Conservation (phyloP, 441 rosid species). For the Adansonia rubrostipa region DNA sequence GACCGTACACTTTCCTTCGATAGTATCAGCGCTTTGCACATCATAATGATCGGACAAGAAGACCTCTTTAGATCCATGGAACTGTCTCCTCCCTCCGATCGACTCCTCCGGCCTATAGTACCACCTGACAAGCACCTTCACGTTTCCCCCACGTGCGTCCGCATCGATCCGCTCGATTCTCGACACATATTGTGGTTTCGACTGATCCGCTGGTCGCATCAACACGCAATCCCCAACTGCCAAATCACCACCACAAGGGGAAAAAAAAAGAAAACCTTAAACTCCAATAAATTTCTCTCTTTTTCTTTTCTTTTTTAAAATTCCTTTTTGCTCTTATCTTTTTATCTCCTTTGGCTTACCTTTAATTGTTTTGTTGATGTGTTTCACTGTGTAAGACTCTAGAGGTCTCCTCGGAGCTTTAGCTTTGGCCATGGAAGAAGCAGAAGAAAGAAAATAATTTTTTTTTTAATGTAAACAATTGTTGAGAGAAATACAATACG, state of each 20-base stretch:
- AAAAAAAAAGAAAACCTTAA: background rate
- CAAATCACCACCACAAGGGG: background rate
- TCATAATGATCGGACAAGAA: background rate
- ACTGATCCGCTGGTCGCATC: background rate
- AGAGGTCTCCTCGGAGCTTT: background rate
- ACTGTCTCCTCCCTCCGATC: background rate
- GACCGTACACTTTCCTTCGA: background rate
- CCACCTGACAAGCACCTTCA: background rate
- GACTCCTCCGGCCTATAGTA: too few relatives aligned
- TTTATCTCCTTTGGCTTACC: background rate
- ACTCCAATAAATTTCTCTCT: too few relatives aligned
- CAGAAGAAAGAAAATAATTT: too few relatives aligned
- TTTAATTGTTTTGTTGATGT: background rate
- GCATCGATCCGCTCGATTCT: background rate
- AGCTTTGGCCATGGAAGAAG: background rate
- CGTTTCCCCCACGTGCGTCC: background rate
- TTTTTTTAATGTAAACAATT: background rate
- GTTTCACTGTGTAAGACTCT: background rate
- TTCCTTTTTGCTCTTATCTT: too few relatives aligned
- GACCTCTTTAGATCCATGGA: background rate
- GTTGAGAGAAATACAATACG: slow-evolving; percentile 29
- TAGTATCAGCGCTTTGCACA: background rate
- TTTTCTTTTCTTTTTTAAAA: too few relatives aligned
- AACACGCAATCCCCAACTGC: background rate
- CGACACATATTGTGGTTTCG: background rate